Base-by-base conservation (phyloP, 441 rosid genomes). In the Croton laevigatus region DNA sequence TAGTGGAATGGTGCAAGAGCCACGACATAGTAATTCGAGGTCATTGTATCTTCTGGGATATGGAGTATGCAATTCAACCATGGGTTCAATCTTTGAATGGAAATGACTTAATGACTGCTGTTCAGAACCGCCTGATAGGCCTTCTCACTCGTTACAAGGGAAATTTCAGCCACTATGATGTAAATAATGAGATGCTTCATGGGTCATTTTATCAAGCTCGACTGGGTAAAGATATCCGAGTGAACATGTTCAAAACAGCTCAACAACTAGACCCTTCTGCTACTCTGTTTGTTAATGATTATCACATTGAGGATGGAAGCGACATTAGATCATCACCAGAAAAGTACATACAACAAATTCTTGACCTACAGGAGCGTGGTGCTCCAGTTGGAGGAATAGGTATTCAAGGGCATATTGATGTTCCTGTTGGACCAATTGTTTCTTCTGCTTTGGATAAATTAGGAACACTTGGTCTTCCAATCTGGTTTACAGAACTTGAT, bases 41-140 rank as follows among this genome's bases (percentile, higher is more conserved):
- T 46, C 97, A 91, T 76, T 91, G 98, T 66, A 86, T 94, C 80
- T 91, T 94, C 82, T 91, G 97, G 97, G 97, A 94, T 81, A 88
- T 86, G 72, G 95, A 91, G 76, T 70, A 80, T 76, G 78, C 76
- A 0, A 88, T 90, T 74, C 98, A 91, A 75, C 70, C 78, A 3
- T 94, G 98, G 98, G 81, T 94, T 74, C 88, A 81, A 57, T 78
- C 89, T 38, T 85, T 94, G 70, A 82, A 76, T 71, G 80, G 75
- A 70, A 83, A 68, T 34, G 88, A 82, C 72, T 71, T 90, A 69
- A 76, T 66, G 86, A 71, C 52, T 58, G 91, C 94, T 1, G 86
- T 91, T 61, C 92, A 89, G 72, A 89, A 82, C 68, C 95, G 86
- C 52, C 72, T 94, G 12, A 84, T 79, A 8, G 83, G 84, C 67